Conservation (phyloP, 108 stramenopile species). For the Discostella pseudostelligera region DNA sequence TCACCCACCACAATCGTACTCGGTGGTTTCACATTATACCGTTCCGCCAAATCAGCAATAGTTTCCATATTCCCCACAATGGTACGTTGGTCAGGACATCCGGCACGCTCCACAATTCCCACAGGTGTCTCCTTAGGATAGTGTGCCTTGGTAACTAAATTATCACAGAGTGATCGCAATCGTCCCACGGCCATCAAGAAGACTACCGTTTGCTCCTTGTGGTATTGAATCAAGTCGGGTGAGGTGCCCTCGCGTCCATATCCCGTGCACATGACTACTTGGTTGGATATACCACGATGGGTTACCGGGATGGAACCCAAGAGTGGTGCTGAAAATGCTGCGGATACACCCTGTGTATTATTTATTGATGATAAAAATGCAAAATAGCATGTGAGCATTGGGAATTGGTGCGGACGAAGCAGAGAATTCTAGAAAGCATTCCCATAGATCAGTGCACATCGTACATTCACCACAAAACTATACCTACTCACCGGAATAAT, state of each 20-base stretch:
- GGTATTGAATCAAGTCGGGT: slow-evolving; percentile 84
- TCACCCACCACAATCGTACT: slow-evolving; percentile 87
- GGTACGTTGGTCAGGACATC: slow-evolving; percentile 81
- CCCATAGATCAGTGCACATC: neutral
- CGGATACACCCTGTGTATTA: slow-evolving; percentile 94
- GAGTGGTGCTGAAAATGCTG: slow-evolving; percentile 94
- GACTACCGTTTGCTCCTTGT: slow-evolving; percentile 86
- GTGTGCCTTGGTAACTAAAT: slow-evolving; percentile 56
- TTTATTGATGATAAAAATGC: too few species aligned
- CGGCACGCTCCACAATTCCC: slow-evolving; percentile 82
- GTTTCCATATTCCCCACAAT: slow-evolving; percentile 75
- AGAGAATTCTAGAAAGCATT: too few species aligned
- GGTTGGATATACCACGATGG: slow-evolving; percentile 93
- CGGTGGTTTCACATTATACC: slow-evolving; percentile 72
- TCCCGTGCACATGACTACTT: slow-evolving; percentile 92
- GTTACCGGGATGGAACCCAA: slow-evolving; percentile 95
- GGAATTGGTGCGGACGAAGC: too few species aligned
- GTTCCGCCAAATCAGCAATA: slow-evolving; percentile 80
- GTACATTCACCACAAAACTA: too few species aligned
- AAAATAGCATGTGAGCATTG: too few species aligned
- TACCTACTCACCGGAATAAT: slow-evolving; percentile 81
- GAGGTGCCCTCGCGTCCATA: slow-evolving; percentile 82
- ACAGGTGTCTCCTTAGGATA: slow-evolving; percentile 81
- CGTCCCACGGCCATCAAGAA: slow-evolving; percentile 91
- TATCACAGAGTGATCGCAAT: slow-evolving; percentile 56